Evolutionary conservation across 2,329 filamentous ascomycete species (phyloP).

Genomic region (Fusarium sulawesiense): DNA sequence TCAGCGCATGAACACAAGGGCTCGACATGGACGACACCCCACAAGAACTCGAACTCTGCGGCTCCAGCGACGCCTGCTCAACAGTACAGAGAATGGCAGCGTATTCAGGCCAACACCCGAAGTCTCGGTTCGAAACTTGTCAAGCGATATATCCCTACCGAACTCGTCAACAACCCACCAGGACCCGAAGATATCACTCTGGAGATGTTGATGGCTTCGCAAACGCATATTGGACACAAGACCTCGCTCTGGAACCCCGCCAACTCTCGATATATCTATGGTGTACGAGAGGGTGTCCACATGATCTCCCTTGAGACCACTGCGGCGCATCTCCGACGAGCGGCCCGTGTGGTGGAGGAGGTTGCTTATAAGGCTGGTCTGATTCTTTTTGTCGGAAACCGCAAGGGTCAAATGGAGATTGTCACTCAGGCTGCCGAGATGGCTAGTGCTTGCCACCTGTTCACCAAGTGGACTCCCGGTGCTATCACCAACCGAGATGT

Average conservation of each 20-base stretch:
- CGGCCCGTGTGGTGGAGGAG: slow-evolving; percentile 90
- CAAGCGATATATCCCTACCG: slow-evolving; percentile 72
- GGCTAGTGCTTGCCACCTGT: slow-evolving; percentile 85
- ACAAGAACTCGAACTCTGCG: slow-evolving; percentile 50
- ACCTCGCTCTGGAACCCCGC: slow-evolving; percentile 93
- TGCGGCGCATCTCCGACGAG: slow-evolving; percentile 88
- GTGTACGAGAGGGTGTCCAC: slow-evolving; percentile 87
- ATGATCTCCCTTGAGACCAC: slow-evolving; percentile 93
- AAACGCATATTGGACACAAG: slow-evolving; percentile 90
- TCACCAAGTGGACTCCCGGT: slow-evolving; percentile 92
- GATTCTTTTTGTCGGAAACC: slow-evolving; percentile 90
- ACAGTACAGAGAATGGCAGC: slow-evolving; percentile 55
- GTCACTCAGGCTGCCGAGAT: slow-evolving; percentile 85
- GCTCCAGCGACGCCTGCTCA: slow-evolving; percentile 52
- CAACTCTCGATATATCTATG: slow-evolving; percentile 94
- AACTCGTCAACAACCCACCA: slow-evolving; percentile 78
- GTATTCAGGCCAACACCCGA: slow-evolving; percentile 57
- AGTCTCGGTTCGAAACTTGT: slow-evolving; percentile 62
- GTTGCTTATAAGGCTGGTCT: slow-evolving; percentile 85
- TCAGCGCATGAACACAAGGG: slow-evolving; percentile 51
- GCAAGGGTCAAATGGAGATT: slow-evolving; percentile 81
- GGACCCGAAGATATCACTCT: slow-evolving; percentile 84
- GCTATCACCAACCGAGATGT: slow-evolving; percentile 92
- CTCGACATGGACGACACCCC: slow-evolving; percentile 49
- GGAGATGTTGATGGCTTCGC: slow-evolving; percentile 87